Evolutionary conservation across 1,139 yeast genomes (phyloP), one percentile per base, ranked within the genome.

Genomic region (Kodamaea sp.): DNA sequence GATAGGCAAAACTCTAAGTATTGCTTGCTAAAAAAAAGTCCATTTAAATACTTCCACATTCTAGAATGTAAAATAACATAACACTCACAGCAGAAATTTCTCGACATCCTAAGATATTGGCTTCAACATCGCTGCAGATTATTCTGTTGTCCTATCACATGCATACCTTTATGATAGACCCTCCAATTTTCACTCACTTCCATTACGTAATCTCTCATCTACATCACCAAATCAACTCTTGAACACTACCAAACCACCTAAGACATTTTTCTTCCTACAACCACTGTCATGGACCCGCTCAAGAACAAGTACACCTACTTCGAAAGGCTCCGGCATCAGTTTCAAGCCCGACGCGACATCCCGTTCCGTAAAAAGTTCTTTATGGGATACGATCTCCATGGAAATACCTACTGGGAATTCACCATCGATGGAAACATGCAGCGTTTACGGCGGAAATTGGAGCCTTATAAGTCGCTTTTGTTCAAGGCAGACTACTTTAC

Each of bases 391-490:
- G 95, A 86, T 51, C 66, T 86, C 13, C 80, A 79, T 30, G 95
- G 94, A 4, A 86, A 86, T 55, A 80, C 92, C 3, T 86, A 81
- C 58, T 86, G 95, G 95, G 95, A 86, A 55, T 80, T 83, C 58
- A 70, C 73, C 30, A 51, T 66, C 8, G 80, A 76, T 42, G 80
- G 74, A 4, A 66, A 63, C 45, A 47, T 58, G 60, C 68, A 59
- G 28, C 50, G 75, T 37, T 62, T 76, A 32, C 57, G 83, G 34
- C 49, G 83, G 27, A 73, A 75, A 41, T 59, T 73, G 45, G 74
- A 73, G 39, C 83, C 82, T 1, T 58, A 54, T 37, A 51, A 59
- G 35, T 58, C 59, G 26, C 59, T 64, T 34, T 46, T 64, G 5
- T 71, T 70, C 51, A 61, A 75, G 36, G 73, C 66, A 5, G 81